phyloP scores from a whole-genome alignment of 257 asterid genomes.

The Leptodermis oblonga region DNA sequence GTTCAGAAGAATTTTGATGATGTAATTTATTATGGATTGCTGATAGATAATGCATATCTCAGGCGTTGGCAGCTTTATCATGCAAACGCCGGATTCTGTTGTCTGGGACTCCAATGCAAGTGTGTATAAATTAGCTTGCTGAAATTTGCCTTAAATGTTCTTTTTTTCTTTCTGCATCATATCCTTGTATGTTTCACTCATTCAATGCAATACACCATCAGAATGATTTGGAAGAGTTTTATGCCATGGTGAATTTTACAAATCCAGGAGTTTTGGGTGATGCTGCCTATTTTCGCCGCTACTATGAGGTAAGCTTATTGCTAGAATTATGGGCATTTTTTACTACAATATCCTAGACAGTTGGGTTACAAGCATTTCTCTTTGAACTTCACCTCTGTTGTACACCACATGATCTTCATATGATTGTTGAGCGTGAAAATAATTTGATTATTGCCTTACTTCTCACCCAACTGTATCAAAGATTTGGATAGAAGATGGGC shows the following conservation, averaged over 20 bases:
- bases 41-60: constrained; percentile 31
- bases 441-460: not conserved
- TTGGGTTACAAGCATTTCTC: not conserved
- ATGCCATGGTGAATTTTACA: constrained; percentile 95
- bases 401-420: not conserved
- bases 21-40: constrained; percentile 2
- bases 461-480: not conserved
- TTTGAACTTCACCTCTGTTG: not conserved
- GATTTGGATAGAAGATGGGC: not conserved
- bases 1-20: not conserved
- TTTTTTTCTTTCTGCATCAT: constrained; percentile 8
- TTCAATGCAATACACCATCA: constrained; percentile 22
- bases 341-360: not conserved
- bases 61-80: constrained; percentile 89
- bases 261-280: constrained; percentile 93
- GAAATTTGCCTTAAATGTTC: not conserved
- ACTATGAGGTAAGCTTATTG: constrained; percentile 72
- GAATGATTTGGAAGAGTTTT: constrained; percentile 99
- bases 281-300: constrained; percentile 81
- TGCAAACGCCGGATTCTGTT: constrained; percentile 84
- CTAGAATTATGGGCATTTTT: constrained; percentile 7
- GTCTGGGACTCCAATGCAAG: constrained; percentile 99
- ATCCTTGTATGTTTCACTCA: constrained; percentile 13
- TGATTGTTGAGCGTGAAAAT: not conserved
- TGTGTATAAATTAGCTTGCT: constrained; percentile 34